Evolutionary conservation across 1,284 basidiomycete species (phyloP), one percentile per base, ranked within the genome.

Genomic region (Rugiboletus extremiorientalis): DNA sequence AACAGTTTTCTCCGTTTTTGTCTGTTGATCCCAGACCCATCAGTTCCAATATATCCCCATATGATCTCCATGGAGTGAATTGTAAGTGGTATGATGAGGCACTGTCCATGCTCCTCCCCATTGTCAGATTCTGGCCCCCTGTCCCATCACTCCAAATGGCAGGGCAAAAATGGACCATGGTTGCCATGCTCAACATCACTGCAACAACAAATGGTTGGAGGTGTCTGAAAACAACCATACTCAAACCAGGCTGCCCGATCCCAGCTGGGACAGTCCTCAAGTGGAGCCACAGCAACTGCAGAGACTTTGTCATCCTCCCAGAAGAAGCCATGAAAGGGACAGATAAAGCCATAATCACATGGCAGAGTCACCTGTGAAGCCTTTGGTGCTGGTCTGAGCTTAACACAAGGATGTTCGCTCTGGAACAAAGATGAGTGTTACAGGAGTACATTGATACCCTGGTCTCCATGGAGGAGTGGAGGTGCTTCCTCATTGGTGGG

Each of bases 31-130:
- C n/a, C n/a, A n/a, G n/a, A n/a, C n/a, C n/a, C n/a, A n/a, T n/a
- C n/a, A n/a, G 9, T 25, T 41, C 9, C 20, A 10, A 11, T 12
- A 28, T 11, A 30, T 44, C 27, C 2, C 28, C 27, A 3, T 41
- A 41, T 7, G 9, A 41, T 4, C 23, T 41, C 0, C 14, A 41
- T 23, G 40, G 22, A 14, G 8, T 8, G 18, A 16, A 41, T 1
- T 16, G 15, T 4, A 15, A 9, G 0, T 8, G 25, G 11, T 41
- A 41, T 10, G 23, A 41, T 9, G 5, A 10, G 9, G 25, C 23
- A 0, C 23, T 41, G 15, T 25, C 9, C 40, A 25, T 1, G 8
- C 23, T 4, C 8, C 25, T 0, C 15, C 15, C 0, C n/a, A n/a
- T n/a, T n/a, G n/a, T n/a, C n/a, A n/a, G n/a, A n/a, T 4, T 41